These are phyloP conservation scores for Rugiboletus extremiorientalis DNA, from an alignment of 1,284 basidiomycete genomes.

Conservation along the genomic window DNA sequence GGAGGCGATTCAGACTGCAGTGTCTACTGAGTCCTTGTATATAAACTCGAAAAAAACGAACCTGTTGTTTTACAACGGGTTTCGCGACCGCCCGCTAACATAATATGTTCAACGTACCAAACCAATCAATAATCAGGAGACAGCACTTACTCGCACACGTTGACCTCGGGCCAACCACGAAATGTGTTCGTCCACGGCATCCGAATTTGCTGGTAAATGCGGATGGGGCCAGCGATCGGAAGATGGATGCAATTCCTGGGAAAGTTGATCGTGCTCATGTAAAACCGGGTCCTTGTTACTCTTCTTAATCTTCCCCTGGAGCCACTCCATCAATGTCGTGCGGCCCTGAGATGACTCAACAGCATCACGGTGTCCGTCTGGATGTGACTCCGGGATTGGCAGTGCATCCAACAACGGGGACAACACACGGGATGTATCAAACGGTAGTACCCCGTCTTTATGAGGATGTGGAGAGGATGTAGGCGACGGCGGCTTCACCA, in stretches of 20 bases:
- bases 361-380: no score
- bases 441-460: not conserved
- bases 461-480: not conserved
- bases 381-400: not conserved
- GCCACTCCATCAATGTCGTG: not conserved
- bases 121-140: not conserved
- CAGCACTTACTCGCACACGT: not conserved
- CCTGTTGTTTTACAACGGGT: not conserved
- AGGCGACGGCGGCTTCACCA: not conserved
- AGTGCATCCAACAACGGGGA: no score
- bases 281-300: not conserved
- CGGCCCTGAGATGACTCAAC: not conserved
- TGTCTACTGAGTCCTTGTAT: not conserved
- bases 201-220: not conserved
- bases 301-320: not conserved
- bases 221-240: not conserved
- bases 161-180: not conserved
- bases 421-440: no score
- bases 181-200: not conserved
- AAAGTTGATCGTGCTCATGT: not conserved
- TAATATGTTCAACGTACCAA: not conserved
- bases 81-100: not conserved
- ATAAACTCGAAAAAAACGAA: not conserved
- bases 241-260: not conserved
- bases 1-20: not conserved